Base-by-base conservation (phyloP, 345 rosid genomes). In the Sisymbrium irio region DNA sequence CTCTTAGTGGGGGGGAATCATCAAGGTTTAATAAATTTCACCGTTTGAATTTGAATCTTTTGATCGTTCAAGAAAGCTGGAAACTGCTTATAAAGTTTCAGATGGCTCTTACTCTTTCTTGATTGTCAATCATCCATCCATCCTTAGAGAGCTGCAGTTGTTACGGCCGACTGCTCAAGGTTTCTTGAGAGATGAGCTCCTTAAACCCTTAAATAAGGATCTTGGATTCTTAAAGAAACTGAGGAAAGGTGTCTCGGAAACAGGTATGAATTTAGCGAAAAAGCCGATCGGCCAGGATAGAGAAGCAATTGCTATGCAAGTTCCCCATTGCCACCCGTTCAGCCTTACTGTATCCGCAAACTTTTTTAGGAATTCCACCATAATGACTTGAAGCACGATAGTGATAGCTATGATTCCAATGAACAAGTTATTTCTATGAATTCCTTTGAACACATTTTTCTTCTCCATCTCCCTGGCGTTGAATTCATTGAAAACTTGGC, bases 401-500 rank as follows among this genome's bases (percentile, higher is more conserved):
- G 15, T 40, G 44, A 40, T 40, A 6, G 44, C 44, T 13, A 40
- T 40, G 44, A 12, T 40, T 40, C 44, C 44, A 5, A 14, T 40
- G 44, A 40, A 13, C 44, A 11, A 40, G 15, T 40, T 40, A 15
- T 40, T 40, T 40, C 44, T 40, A 47, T 74, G 88, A 62, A 88
- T 64, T 11, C 86, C 93, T 74, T 81, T 37, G 77, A 88, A 88
- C 45, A 88, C 88, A 45, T 88, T 88, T 69, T 81, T 77, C 81
- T 86, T 81, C 80, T 88, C 93, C 78, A 88, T 77, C 74, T 85
- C 85, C 81, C 92, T 84, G 36, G 87, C 82, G 36, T 88, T 88
- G 81, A 86, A 88, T 53, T 88, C 93, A 27, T 88, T 88, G 72
- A 88, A 84, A 63, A 88, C 90, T 72, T 86, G 88, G 74, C 87